These are phyloP conservation scores for Linnemannia exigua DNA, from an alignment of 192 early-diverging fungal genomes.

Conservation along the genomic window DNA sequence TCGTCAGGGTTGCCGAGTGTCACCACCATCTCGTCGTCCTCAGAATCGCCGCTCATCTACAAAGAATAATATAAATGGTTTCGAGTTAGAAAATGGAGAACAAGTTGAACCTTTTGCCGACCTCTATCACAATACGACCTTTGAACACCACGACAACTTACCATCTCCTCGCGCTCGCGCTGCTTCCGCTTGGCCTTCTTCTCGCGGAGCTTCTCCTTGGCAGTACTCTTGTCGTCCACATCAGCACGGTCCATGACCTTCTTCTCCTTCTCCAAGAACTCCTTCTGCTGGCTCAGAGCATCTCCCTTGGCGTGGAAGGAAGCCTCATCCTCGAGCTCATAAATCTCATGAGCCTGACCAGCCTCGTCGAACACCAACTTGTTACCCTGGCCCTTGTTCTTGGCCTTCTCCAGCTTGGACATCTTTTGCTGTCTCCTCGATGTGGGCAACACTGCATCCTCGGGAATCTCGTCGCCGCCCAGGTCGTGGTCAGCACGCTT, in stretches of 20 bases:
- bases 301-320: conserved; percentile 85
- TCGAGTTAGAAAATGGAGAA: neutral
- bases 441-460: conserved; percentile 43
- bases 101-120: too few relatives aligned
- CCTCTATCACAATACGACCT: neutral
- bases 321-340: conserved; percentile 85
- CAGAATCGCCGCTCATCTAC: conserved; percentile 46
- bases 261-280: conserved; percentile 80
- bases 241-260: conserved; percentile 83
- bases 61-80: neutral
- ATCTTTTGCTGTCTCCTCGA: conserved; percentile 67
- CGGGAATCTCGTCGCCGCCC: conserved; percentile 61
- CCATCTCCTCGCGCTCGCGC: conserved; percentile 67
- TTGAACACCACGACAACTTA: neutral
- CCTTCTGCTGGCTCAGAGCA: conserved; percentile 71
- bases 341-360: conserved; percentile 81
- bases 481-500: conserved; percentile 88
- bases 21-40: conserved; percentile 38
- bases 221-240: conserved; percentile 79
- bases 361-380: conserved; percentile 96
- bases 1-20: conserved; percentile 46
- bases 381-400: conserved; percentile 77
- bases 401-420: conserved; percentile 78
- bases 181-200: conserved; percentile 80
- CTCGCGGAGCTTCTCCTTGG: conserved; percentile 74